phyloP scores from a whole-genome alignment of 805 yeast genomes.

The Sugiyamaella qingdaonensis region DNA sequence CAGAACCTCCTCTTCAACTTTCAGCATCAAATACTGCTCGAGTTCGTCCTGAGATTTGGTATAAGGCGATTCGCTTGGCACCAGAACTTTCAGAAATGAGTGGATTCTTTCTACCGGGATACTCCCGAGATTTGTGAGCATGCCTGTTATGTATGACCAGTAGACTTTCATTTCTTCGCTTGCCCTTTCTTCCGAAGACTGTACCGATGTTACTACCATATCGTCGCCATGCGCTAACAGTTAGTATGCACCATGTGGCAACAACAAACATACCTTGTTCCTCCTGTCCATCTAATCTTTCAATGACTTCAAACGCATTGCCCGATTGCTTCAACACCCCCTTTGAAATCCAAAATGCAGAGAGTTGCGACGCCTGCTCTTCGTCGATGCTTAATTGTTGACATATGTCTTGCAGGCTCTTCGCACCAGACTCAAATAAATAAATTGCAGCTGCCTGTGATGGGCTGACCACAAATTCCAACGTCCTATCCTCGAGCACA shows the following conservation, averaged over 20 bases:
- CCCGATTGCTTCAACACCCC: constrained; percentile 46
- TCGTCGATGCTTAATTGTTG: constrained; percentile 41
- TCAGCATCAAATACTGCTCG: constrained; percentile 38
- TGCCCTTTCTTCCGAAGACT: constrained; percentile 28
- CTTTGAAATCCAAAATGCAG: constrained; percentile 61
- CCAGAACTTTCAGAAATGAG: constrained; percentile 50
- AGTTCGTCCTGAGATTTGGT: constrained; percentile 40
- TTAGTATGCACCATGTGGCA: constrained; percentile 3
- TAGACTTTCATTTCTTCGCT: constrained; percentile 35
- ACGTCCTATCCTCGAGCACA: constrained; percentile 44
- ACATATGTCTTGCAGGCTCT: constrained; percentile 35
- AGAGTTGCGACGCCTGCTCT: constrained; percentile 37
- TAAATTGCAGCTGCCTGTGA: constrained; percentile 63
- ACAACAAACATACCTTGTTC: constrained; percentile 1
- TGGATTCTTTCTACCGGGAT: constrained; percentile 48
- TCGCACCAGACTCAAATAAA: constrained; percentile 37
- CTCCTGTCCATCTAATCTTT: constrained; percentile 27
- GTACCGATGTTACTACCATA: constrained; percentile 17
- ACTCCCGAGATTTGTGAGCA: constrained; percentile 54
- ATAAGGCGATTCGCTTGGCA: constrained; percentile 48
- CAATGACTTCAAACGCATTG: constrained; percentile 41
- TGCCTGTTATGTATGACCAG: constrained; percentile 51
- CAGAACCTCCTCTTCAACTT: constrained; percentile 44
- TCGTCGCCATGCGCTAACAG: constrained; percentile 14
- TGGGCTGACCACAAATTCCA: constrained; percentile 53